A percentile compares a stretch with the other conserved stretches of the same genome.
Evolutionary conservation across 192 early-diverging fungal species (phyloP).

Genomic region (Anaeromyces robustus): DNA sequence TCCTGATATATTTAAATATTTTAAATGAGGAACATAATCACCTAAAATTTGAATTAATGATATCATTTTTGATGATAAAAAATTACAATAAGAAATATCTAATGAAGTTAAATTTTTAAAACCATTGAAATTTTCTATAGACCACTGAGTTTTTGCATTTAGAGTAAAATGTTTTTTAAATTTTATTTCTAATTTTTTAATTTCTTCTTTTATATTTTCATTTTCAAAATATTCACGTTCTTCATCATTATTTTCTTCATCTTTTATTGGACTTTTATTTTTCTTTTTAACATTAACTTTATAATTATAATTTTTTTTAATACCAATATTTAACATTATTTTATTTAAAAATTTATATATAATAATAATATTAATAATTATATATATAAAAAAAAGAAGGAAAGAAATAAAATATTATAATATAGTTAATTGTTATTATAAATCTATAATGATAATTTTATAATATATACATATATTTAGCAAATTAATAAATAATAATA

Average conservation of each 20-base stretch:
- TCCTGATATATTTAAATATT: background rate
- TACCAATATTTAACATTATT: no score
- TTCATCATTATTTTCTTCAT: background rate
- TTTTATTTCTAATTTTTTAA: background rate
- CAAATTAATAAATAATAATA: no score
- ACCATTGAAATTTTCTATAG: background rate
- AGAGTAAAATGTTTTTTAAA: background rate
- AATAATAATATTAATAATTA: no score
- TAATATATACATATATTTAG: no score
- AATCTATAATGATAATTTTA: no score
- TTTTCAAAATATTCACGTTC: background rate
- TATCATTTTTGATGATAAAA: background rate
- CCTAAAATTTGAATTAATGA: background rate
- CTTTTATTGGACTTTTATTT: background rate
- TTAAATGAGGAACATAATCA: background rate
- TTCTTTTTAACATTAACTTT: background rate
- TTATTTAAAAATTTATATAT: no score
- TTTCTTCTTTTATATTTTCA: background rate
- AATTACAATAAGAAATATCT: background rate
- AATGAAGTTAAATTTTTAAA: background rate
- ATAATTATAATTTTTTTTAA: no score
- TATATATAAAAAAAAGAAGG: no score
- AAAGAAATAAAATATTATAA: no score
- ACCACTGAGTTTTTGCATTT: background rate
- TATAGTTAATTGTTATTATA: no score